A percentile compares a stretch with the other conserved stretches of the same genome.
Evolutionary conservation across 2,329 filamentous ascomycete genomes (phyloP).

Genomic region (Colletotrichum limetticola): DNA sequence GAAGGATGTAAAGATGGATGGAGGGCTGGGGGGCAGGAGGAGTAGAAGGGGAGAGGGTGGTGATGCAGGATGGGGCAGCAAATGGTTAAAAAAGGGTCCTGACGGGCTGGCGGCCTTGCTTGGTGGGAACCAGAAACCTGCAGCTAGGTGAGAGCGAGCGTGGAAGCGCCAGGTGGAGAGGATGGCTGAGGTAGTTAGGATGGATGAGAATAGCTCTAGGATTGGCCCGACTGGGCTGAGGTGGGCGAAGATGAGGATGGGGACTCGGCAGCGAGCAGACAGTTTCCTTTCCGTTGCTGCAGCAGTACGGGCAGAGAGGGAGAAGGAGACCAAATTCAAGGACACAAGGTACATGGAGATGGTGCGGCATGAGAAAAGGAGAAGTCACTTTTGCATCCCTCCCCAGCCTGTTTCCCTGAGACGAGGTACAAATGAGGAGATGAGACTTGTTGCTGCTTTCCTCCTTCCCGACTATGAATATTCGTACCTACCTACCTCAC

Average conservation of each 20-base stretch:
- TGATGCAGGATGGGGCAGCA: conserved; percentile 33
- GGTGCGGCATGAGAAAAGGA: conserved; percentile 18
- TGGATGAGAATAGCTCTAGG: conserved; percentile 32
- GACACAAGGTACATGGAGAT: background rate
- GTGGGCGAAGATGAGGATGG: conserved; percentile 18
- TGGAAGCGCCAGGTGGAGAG: conserved; percentile 19
- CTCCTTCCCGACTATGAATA: background rate
- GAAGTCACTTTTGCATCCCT: conserved; percentile 29
- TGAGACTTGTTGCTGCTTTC: background rate
- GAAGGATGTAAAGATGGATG: conserved; percentile 18
- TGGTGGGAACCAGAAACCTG: conserved; percentile 17
- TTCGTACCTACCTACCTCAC: background rate
- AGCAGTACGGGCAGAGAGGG: background rate
- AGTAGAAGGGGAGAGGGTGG: conserved; percentile 28
- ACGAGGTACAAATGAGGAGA: background rate
- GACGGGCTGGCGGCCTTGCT: conserved; percentile 23
- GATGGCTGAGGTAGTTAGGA: conserved; percentile 29
- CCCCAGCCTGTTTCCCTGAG: conserved; percentile 2
- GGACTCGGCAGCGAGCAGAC: background rate
- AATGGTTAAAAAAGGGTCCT: conserved; percentile 36
- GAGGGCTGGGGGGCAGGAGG: conserved; percentile 30
- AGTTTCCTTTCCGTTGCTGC: background rate
- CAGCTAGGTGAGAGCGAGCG: conserved; percentile 15
- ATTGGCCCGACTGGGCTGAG: conserved; percentile 29
- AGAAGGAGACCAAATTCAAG: background rate